Evolutionary conservation across 2,329 filamentous ascomycete species (phyloP).

Genomic region (Penicillium olsonii): DNA sequence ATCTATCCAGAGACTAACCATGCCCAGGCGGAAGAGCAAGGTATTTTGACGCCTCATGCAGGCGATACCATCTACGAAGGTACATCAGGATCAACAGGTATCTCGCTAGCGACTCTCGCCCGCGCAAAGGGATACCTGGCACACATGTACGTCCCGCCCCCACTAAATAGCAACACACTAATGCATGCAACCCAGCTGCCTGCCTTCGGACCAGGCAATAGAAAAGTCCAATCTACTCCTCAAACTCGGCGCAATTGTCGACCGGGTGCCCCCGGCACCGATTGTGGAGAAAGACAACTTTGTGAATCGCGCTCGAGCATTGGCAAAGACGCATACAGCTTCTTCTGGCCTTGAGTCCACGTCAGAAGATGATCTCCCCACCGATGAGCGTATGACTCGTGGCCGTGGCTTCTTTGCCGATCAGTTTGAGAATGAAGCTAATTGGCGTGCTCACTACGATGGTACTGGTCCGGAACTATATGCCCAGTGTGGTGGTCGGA

Average conservation of each 20-base stretch:
- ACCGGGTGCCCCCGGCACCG: constrained; percentile 84
- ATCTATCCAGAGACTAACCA: constrained; percentile 6
- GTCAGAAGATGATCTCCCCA: constrained; percentile 17
- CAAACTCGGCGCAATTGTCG: constrained; percentile 89
- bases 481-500: constrained; percentile 68
- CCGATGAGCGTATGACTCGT: constrained; percentile 44
- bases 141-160: constrained; percentile 65
- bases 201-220: constrained; percentile 85
- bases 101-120: constrained; percentile 86
- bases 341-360: constrained; percentile 21
- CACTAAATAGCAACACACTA: constrained; percentile 12
- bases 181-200: constrained; percentile 58
- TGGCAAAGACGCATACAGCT: constrained; percentile 72
- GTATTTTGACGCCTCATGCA: constrained; percentile 72
- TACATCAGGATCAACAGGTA: constrained; percentile 93
- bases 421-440: constrained; percentile 90
- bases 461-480: constrained; percentile 90
- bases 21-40: constrained; percentile 70
- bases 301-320: constrained; percentile 81
- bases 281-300: constrained; percentile 94
- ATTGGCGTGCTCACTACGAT: constrained; percentile 80
- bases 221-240: constrained; percentile 89
- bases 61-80: constrained; percentile 98
- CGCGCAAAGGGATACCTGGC: constrained; percentile 86
- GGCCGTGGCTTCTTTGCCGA: constrained; percentile 91